phyloP scores from a whole-genome alignment of 2,329 filamentous ascomycete species.

The Dothistroma septosporum region DNA sequence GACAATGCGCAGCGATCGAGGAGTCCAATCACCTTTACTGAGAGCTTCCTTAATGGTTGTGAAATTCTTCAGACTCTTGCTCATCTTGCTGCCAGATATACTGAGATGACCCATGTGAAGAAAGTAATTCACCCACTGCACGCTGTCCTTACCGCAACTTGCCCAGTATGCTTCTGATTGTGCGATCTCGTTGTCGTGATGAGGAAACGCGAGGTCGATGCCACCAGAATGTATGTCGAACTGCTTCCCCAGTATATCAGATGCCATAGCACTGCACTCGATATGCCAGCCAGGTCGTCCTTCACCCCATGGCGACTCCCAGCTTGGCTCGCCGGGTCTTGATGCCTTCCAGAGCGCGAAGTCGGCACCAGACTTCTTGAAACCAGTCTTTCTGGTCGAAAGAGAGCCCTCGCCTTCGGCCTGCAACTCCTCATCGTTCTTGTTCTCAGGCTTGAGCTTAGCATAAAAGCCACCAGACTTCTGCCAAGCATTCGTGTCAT shows the following conservation, averaged over 20 bases:
- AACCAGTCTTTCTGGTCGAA: constrained; percentile 47
- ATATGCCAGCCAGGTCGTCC: constrained; percentile 95
- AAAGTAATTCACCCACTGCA: constrained; percentile 92
- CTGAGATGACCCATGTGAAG: constrained; percentile 90
- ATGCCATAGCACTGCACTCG: constrained; percentile 94
- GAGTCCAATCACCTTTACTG: constrained; percentile 63
- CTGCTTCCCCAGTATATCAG: constrained; percentile 73
- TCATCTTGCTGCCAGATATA: constrained; percentile 92
- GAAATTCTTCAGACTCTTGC: constrained; percentile 92
- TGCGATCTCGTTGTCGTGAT: constrained; percentile 88
- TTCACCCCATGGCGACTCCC: constrained; percentile 81
- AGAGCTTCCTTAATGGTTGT: constrained; percentile 86
- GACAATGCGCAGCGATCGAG: constrained; percentile 74
- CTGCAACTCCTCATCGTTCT: constrained; percentile 74
- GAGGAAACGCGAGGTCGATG: constrained; percentile 84
- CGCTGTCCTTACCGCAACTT: constrained; percentile 36
- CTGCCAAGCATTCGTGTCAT: constrained; percentile 85
- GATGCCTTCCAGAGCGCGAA: constrained; percentile 94
- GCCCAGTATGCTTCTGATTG: constrained; percentile 83
- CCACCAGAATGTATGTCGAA: constrained; percentile 95
- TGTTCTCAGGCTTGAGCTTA: constrained; percentile 76
- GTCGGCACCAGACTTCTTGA: constrained; percentile 74
- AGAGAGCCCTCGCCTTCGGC: constrained; percentile 88
- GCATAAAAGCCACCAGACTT: constrained; percentile 80
- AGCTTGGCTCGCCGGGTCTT: constrained; percentile 86